Percentiles rank a stretch among this genome's conserved stretches.
These are phyloP conservation scores for Globisporangium megalacanthum DNA, from an alignment of 352 stramenopile genomes.

Conservation along the genomic window DNA sequence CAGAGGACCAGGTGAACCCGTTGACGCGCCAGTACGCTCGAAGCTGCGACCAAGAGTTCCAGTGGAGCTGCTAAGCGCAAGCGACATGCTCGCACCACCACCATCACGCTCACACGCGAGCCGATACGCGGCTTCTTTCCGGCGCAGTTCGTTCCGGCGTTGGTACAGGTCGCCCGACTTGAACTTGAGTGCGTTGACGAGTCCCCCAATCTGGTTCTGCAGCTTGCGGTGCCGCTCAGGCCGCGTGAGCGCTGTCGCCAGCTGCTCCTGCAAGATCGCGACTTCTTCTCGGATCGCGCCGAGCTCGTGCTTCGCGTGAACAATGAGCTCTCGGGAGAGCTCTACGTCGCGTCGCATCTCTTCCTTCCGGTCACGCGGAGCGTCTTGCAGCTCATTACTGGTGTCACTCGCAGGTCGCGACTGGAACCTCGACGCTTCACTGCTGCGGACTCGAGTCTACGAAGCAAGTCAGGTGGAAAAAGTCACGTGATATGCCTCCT, in stretches of 20 bases:
- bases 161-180: constrained; percentile 67
- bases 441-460: neutral
- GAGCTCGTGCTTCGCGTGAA: constrained; percentile 58
- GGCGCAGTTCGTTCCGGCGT: constrained; percentile 65
- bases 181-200: constrained; percentile 61
- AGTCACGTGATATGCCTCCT: no score
- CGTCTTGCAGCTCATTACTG: neutral
- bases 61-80: neutral
- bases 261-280: constrained; percentile 33
- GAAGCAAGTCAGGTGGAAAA: neutral
- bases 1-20: neutral
- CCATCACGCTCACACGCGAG: constrained; percentile 8
- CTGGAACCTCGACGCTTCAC: neutral
- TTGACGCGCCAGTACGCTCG: neutral
- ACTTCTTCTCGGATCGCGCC: constrained; percentile 53
- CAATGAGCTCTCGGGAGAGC: constrained; percentile 51
- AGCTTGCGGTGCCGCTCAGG: constrained; percentile 43
- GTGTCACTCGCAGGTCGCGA: neutral
- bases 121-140: constrained; percentile 43
- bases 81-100: neutral
- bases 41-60: neutral
- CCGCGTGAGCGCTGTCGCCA: constrained; percentile 21
- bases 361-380: constrained; percentile 3
- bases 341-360: constrained; percentile 44
- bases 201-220: constrained; percentile 38